Evolutionary conservation across 2,329 filamentous ascomycete genomes (phyloP).

Genomic region (Beauveria caledonica): DNA sequence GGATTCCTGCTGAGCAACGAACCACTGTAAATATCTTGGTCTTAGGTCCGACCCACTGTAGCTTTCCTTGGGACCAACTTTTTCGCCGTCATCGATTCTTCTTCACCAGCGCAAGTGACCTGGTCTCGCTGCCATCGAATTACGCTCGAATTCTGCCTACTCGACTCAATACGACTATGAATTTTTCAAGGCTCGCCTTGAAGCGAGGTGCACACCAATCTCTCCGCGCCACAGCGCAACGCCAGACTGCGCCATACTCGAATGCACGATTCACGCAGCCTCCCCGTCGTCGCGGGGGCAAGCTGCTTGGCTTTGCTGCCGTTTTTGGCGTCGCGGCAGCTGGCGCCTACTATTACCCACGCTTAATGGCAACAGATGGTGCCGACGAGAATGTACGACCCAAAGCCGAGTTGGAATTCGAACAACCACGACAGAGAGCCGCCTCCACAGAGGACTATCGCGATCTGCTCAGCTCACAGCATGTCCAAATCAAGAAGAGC

Average conservation of each 20-base stretch:
- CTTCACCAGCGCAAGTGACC: background rate
- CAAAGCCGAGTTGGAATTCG: constrained; percentile 55
- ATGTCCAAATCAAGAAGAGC: constrained; percentile 79
- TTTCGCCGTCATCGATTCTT: background rate
- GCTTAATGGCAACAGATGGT: constrained; percentile 22
- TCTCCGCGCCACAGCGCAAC: constrained; percentile 2
- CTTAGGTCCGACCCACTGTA: background rate
- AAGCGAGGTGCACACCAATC: background rate
- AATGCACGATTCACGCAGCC: constrained; percentile 9
- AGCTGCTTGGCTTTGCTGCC: constrained; percentile 22
- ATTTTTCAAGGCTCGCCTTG: background rate
- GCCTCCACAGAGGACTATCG: constrained; percentile 62
- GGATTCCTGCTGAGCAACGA: constrained; percentile 2
- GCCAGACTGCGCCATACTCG: background rate
- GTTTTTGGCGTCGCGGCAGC: constrained; percentile 32
- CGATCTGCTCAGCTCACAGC: constrained; percentile 73
- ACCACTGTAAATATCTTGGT: background rate
- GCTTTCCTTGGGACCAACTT: background rate
- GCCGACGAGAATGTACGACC: constrained; percentile 13
- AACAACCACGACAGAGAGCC: constrained; percentile 51
- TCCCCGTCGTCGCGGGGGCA: constrained; percentile 20
- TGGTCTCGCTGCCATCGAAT: background rate
- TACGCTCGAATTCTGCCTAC: background rate
- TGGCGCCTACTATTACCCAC: constrained; percentile 31
- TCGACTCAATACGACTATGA: background rate